phyloP scores from a whole-genome alignment of 2,329 filamentous ascomycete species.

The Fusarium sarcochroum region DNA sequence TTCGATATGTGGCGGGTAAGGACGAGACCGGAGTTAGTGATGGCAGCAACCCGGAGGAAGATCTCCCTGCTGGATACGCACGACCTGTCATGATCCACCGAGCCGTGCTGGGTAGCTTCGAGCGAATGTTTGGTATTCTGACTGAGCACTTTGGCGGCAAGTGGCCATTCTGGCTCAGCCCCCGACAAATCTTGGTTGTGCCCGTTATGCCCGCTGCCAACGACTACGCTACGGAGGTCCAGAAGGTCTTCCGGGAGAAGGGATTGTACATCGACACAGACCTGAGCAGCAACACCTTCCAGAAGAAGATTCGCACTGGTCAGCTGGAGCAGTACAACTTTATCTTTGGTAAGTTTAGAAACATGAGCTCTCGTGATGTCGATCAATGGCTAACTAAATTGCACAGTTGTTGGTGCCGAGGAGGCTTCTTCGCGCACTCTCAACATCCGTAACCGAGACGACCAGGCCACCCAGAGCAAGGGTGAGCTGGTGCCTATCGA shows the following conservation, averaged over 20 bases:
- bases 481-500: conserved; percentile 71
- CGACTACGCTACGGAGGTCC: conserved; percentile 83
- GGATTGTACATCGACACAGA: conserved; percentile 76
- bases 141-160: conserved; percentile 89
- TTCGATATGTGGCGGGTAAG: conserved; percentile 66
- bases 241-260: conserved; percentile 75
- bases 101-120: conserved; percentile 81
- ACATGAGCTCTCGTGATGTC: neutral
- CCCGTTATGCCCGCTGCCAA: conserved; percentile 82
- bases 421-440: conserved; percentile 72
- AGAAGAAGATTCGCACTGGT: conserved; percentile 89
- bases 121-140: conserved; percentile 78
- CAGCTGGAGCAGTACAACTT: conserved; percentile 88
- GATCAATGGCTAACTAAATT: conserved; percentile 31
- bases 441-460: conserved; percentile 75
- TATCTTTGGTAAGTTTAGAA: conserved; percentile 72
- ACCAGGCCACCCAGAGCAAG: conserved; percentile 72
- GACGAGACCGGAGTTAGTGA: conserved; percentile 58
- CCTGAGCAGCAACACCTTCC: conserved; percentile 79
- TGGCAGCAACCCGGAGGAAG: conserved; percentile 59
- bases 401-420: conserved; percentile 71
- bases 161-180: conserved; percentile 91
- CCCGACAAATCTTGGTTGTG: conserved; percentile 77
- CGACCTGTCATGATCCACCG: conserved; percentile 90
- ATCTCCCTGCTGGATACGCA: conserved; percentile 77